These are phyloP conservation scores for Serendipita sp. DNA, from an alignment of 768 basidiomycete genomes.

Conservation along the genomic window DNA sequence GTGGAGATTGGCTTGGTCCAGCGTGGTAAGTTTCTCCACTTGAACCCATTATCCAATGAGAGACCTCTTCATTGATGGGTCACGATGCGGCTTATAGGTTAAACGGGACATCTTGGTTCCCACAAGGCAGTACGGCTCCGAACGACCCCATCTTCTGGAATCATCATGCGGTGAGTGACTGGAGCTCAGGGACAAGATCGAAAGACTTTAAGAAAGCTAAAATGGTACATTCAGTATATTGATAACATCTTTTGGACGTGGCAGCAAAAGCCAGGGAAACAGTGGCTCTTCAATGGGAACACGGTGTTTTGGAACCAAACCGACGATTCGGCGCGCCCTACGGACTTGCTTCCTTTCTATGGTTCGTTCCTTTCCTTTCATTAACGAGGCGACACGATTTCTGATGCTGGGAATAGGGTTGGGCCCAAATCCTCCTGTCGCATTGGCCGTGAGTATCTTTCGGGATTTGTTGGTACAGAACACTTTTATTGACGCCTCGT, in stretches of 20 bases:
- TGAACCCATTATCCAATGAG: background rate
- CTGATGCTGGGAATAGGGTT: background rate
- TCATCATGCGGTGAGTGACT: background rate
- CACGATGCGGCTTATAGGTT: background rate
- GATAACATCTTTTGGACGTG: background rate
- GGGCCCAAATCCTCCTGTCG: background rate
- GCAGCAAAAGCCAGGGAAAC: background rate
- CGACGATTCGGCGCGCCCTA: background rate
- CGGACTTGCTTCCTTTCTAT: background rate
- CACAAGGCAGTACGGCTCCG: background rate
- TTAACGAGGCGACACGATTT: background rate
- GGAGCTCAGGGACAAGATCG: background rate
- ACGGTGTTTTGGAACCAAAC: background rate
- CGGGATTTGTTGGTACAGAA: too few relatives aligned
- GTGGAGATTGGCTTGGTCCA: background rate
- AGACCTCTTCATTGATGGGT: background rate
- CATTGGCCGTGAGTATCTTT: background rate
- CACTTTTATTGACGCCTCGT: background rate
- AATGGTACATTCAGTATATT: background rate
- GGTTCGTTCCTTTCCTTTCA: background rate
- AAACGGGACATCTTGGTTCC: background rate
- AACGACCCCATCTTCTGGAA: background rate
- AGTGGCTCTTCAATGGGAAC: background rate
- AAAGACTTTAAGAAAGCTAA: background rate
- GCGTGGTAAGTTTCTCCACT: background rate